Evolutionary conservation across 164 flowering plant species (phyloP).

Genomic region (Liriodendron chinense): DNA sequence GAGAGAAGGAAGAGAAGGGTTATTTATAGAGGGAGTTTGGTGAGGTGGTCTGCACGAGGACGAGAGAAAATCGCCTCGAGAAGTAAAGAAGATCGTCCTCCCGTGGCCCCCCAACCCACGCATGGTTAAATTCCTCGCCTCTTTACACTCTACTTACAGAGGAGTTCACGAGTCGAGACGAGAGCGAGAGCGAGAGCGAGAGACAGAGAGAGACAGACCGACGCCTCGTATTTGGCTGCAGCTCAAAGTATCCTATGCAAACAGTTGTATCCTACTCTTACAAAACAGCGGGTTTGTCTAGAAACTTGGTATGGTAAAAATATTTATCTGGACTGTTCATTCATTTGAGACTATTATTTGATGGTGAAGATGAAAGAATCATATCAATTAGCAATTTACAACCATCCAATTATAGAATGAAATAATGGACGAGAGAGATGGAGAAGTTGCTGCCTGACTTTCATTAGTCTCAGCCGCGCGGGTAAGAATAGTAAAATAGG

Average conservation of each 20-base stretch:
- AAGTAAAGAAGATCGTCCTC: neutral
- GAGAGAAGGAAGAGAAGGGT: neutral
- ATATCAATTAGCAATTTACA: no score
- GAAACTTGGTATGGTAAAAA: no score
- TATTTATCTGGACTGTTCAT: no score
- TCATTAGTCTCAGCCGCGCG: no score
- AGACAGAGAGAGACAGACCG: neutral
- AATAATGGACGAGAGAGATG: no score
- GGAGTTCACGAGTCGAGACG: neutral
- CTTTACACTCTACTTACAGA: neutral
- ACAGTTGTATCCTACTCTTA: no score
- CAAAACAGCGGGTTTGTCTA: no score
- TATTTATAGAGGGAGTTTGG: slow-evolving; percentile 1
- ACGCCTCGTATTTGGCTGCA: neutral
- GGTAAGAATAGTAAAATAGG: no score
- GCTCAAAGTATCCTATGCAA: neutral
- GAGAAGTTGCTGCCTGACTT: no score
- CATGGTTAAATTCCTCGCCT: neutral
- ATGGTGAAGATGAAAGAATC: no score
- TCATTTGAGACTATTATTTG: no score
- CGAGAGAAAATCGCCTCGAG: slow-evolving; percentile 3
- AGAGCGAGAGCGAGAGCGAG: neutral
- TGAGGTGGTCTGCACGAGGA: slow-evolving; percentile 7
- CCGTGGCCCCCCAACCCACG: neutral
- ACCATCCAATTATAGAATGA: no score